Evolutionary conservation across 176 grass and related monocot species (phyloP).

Genomic region (barley (Hordeum vulgare)): MorexV3_pseudomolecules_assembly NC_058518.1:407048649-407049148

Average conservation of each 20-base stretch:
- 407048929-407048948: neutral
- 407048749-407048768: neutral
- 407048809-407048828: neutral
- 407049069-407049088: constrained; percentile 35
- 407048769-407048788: neutral
- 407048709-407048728: too few relatives aligned
- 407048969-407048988: neutral
- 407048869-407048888: neutral
- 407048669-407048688: too few relatives aligned
- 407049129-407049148: constrained; percentile 12
- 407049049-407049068: constrained; percentile 53
- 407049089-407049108: constrained; percentile 37
- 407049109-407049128: constrained; percentile 73
- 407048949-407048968: neutral
- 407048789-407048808: neutral
- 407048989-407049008: neutral
- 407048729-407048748: too few relatives aligned
- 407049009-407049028: constrained; percentile 17
- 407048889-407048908: neutral
- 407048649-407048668: too few relatives aligned
- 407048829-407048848: neutral
- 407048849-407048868: neutral
- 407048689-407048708: too few relatives aligned
- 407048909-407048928: neutral
- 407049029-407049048: constrained; percentile 32